phyloP scores from a whole-genome alignment of 441 rosid genomes.

The Populus trichocarpa region DNA sequence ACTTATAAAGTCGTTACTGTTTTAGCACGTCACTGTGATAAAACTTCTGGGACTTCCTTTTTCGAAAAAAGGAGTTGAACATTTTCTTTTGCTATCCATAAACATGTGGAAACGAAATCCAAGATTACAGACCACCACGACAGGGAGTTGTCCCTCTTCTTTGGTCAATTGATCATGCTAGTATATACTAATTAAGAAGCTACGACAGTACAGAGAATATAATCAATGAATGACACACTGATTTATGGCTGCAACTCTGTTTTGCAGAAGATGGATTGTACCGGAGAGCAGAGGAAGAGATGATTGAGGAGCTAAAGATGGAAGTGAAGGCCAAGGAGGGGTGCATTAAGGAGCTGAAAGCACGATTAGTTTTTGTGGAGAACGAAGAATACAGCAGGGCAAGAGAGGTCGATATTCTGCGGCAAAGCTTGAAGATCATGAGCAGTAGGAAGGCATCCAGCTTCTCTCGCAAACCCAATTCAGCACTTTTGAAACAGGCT shows the following conservation, averaged over 20 bases:
- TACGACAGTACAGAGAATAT: neutral
- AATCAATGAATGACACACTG: neutral
- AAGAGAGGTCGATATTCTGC: slow-evolving; percentile 63
- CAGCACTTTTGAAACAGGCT: slow-evolving; percentile 12
- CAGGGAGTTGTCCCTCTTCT: neutral
- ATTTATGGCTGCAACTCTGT: neutral
- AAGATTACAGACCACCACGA: neutral
- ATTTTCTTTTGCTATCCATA: neutral
- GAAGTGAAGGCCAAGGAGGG: slow-evolving; percentile 51
- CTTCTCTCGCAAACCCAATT: slow-evolving; percentile 11
- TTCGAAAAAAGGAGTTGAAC: neutral
- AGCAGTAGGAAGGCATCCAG: slow-evolving; percentile 28
- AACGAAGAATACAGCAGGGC: slow-evolving; percentile 39
- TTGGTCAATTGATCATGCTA: neutral
- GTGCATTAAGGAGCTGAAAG: slow-evolving; percentile 43
- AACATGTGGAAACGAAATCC: neutral
- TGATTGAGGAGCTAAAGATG: slow-evolving; percentile 50
- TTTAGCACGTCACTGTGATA: neutral
- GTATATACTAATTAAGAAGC: neutral
- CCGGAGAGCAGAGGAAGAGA: slow-evolving; percentile 41
- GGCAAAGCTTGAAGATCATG: slow-evolving; percentile 67
- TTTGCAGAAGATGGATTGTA: slow-evolving; percentile 43
- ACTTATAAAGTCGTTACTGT: neutral
- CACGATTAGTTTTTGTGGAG: slow-evolving; percentile 39
- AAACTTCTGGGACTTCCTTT: neutral